These are phyloP conservation scores for Syzygium oleosum DNA, from an alignment of 345 rosid genomes.

Conservation along the genomic window DNA sequence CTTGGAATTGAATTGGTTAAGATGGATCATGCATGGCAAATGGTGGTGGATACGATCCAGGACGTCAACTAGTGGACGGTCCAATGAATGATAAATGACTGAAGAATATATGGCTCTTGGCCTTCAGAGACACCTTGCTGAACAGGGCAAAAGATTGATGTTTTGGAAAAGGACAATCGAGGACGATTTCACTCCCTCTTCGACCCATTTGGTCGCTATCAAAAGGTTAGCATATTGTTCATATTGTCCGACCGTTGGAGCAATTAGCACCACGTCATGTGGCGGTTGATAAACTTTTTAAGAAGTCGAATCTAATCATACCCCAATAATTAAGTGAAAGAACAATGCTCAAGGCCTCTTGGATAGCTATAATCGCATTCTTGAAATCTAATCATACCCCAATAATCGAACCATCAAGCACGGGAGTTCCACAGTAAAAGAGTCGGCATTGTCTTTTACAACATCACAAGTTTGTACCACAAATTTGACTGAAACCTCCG, in stretches of 20 bases:
- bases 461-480: rapidly evolving
- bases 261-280: neutral
- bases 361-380: neutral
- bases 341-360: neutral
- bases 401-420: neutral
- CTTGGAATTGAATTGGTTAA: neutral
- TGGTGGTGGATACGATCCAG: neutral
- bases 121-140: neutral
- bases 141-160: neutral
- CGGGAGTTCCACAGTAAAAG: rapidly evolving
- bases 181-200: neutral
- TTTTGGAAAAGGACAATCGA: neutral
- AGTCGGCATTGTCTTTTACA: neutral
- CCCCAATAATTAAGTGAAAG: neutral
- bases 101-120: neutral
- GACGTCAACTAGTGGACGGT: neutral
- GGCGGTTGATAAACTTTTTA: neutral
- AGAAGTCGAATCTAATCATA: neutral
- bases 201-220: too few species aligned
- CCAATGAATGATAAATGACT: neutral
- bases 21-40: neutral
- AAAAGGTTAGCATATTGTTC: too few species aligned
- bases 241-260: neutral
- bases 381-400: neutral
- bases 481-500: neutral